Evolutionary conservation across 352 stramenopile genomes (phyloP).

Genomic region (Phytophthora citricola): DNA sequence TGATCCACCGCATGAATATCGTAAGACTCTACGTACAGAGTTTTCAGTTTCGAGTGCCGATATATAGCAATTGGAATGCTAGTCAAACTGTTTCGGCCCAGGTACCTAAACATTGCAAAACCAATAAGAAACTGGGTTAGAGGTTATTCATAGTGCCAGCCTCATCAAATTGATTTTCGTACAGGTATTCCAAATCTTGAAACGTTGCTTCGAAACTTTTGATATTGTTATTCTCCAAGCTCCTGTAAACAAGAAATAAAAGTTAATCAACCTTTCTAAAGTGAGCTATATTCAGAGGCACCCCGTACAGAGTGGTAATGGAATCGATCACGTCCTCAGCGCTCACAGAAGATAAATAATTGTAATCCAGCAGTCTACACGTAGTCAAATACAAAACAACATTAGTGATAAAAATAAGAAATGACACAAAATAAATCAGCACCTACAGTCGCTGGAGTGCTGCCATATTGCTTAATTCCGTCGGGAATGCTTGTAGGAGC

Average conservation of each 20-base stretch:
- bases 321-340: slow-evolving; percentile 4
- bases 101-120: slow-evolving; percentile 23
- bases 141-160: not conserved
- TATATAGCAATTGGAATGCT: slow-evolving; percentile 54
- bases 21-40: slow-evolving; percentile 32
- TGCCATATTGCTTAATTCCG: slow-evolving; percentile 5
- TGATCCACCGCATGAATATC: not conserved
- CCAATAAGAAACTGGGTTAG: no score
- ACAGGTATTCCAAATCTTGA: slow-evolving; percentile 54
- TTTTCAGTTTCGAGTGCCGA: slow-evolving; percentile 44
- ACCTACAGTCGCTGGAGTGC: slow-evolving; percentile 15
- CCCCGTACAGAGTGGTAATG: slow-evolving; percentile 13
- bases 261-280: not conserved
- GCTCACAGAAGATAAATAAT: slow-evolving; percentile 11
- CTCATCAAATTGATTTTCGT: not conserved
- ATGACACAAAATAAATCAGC: not conserved
- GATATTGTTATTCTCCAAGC: slow-evolving; percentile 56
- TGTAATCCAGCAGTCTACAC: slow-evolving; percentile 13
- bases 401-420: not conserved
- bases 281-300: not conserved
- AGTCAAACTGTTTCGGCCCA: slow-evolving; percentile 59
- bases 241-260: slow-evolving; percentile 9
- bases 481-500: slow-evolving; percentile 1
- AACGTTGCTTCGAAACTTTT: slow-evolving; percentile 54
- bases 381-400: not conserved